Conservation (phyloP, 148 eudicot species). For the Vaccinium darrowii region DNA sequence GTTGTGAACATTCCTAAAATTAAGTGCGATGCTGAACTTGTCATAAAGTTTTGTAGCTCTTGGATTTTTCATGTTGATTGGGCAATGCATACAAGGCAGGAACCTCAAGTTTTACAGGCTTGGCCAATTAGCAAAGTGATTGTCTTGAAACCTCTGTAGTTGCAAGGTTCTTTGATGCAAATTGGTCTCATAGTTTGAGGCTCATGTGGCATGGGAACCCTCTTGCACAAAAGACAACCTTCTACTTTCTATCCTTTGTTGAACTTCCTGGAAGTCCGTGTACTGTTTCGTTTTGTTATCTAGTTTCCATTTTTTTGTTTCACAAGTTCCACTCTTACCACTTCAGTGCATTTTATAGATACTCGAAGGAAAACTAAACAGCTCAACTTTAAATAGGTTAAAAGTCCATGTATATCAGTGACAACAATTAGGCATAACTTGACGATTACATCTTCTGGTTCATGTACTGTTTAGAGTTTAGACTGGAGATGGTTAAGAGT, state of each 20-base stretch:
- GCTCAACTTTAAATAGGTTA: conserved; percentile 8
- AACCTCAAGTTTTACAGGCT: not conserved
- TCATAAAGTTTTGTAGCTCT: not conserved
- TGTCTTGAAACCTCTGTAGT: not conserved
- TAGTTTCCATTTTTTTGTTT: not conserved
- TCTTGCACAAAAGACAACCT: not conserved
- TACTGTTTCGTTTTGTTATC: not conserved
- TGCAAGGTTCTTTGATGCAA: not conserved
- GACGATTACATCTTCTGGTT: conserved; percentile 5
- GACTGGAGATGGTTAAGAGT: not conserved
- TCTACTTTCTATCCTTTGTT: not conserved
- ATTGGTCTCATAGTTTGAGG: not conserved
- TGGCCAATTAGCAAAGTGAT: not conserved
- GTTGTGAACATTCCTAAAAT: not conserved
- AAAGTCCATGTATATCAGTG: not conserved
- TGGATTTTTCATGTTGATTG: not conserved
- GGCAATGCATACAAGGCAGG: not conserved
- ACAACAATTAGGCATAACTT: not conserved
- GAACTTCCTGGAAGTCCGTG: not conserved
- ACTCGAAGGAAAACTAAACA: not conserved
- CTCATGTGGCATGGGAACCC: not conserved
- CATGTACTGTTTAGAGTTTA: not conserved
- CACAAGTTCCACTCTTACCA: not conserved
- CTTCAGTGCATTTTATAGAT: conserved; percentile 5
- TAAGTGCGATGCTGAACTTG: not conserved